A percentile compares a stretch with the other conserved stretches of the same genome.
phyloP scores from a whole-genome alignment of 345 rosid species.

The Euclidium syriacum region DNA sequence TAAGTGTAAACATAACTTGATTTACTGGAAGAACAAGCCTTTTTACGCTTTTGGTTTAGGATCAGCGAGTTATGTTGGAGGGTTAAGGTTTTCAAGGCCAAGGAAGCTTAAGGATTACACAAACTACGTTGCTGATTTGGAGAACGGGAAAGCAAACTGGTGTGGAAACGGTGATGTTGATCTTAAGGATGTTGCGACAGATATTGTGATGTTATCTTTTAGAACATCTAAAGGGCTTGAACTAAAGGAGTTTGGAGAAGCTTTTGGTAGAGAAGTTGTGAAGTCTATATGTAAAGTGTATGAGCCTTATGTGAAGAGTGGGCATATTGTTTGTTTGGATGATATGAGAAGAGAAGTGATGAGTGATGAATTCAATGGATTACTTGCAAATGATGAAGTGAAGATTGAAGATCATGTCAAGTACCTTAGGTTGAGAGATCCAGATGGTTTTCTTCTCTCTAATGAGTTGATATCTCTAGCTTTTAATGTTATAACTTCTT shows the following conservation, averaged over 20 bases:
- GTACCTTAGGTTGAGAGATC: conserved; percentile 69
- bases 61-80: conserved; percentile 80
- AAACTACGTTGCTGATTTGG: conserved; percentile 58
- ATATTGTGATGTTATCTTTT: conserved; percentile 79
- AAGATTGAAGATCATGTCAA: conserved; percentile 39
- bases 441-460: conserved; percentile 84
- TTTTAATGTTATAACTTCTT: conserved; percentile 50
- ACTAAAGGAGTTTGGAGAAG: conserved; percentile 46
- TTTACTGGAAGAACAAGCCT: conserved; percentile 81
- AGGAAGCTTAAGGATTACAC: conserved; percentile 67
- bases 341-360: conserved; percentile 40
- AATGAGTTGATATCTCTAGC: conserved; percentile 80
- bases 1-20: conserved; percentile 75
- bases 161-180: conserved; percentile 35
- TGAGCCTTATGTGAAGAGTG: conserved; percentile 60
- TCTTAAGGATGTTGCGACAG: conserved; percentile 65
- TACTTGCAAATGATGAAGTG: conserved; percentile 27
- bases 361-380: conserved; percentile 37
- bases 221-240: conserved; percentile 82
- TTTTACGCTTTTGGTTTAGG: conserved; percentile 91
- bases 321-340: conserved; percentile 69
- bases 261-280: conserved; percentile 57
- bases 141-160: conserved; percentile 38
- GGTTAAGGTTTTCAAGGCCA: conserved; percentile 87
- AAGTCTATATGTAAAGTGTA: conserved; percentile 52